Evolutionary conservation across 768 basidiomycete species (phyloP).

Genomic region (Cystobasidium ongulense): DNA sequence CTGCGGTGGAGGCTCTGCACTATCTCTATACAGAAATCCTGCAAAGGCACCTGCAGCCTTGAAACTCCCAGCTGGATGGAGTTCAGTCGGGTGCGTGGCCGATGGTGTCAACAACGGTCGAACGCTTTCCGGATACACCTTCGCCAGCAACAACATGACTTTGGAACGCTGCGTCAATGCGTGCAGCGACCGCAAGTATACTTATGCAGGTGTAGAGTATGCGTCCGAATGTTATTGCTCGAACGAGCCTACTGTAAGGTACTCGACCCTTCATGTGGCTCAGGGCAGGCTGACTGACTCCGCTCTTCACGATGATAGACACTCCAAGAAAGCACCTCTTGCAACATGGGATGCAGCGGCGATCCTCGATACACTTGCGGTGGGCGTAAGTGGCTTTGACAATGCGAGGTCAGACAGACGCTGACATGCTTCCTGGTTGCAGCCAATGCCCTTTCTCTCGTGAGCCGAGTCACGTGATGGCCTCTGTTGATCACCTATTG

Average conservation of each 20-base stretch:
- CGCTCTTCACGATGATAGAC: not conserved
- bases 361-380: conserved; percentile 15
- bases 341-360: conserved; percentile 10
- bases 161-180: not conserved
- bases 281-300: not conserved
- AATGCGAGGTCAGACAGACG: too few relatives aligned
- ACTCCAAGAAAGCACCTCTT: not conserved
- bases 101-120: not conserved
- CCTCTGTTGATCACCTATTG: not conserved
- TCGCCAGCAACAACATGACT: not conserved
- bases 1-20: conserved; percentile 10
- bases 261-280: not conserved
- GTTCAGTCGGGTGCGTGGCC: not conserved
- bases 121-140: not conserved
- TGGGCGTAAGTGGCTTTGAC: not conserved
- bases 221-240: conserved; percentile 9
- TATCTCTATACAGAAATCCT: conserved; percentile 6
- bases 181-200: not conserved
- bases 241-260: not conserved
- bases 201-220: conserved; percentile 5
- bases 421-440: too few relatives aligned
- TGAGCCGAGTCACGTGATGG: not conserved
- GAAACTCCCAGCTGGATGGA: not conserved
- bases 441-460: not conserved
- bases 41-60: not conserved